Base-by-base conservation (phyloP, 192 early-diverging fungal genomes). In the Obelidium mucronatum region DNA sequence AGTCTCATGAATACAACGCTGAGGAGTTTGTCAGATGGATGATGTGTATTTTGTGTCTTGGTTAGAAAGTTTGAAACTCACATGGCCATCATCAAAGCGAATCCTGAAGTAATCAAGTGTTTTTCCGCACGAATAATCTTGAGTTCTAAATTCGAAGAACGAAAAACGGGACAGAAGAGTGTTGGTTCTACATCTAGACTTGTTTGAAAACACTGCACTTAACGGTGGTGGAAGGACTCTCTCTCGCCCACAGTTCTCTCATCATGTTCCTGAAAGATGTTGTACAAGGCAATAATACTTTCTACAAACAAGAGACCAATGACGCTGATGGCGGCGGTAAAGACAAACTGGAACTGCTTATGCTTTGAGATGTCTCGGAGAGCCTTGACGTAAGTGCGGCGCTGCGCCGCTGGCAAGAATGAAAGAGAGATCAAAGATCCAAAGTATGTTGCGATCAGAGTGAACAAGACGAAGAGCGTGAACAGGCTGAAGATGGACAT, bases 81-180 rank as follows among this genome's bases (percentile, higher is more conserved):
- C 66, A 68, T n/a, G 0, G 40, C 66, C 69, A 72, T 72, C 53
- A 72, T 42, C 30, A 72, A 28, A 17, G 69, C 36, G 69, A 72
- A 72, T 35, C 17, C 37, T 13, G 53, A 36, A 6, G 69, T 58
- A 19, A 72, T 58, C 1, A 72, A 59, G 54, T 72, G 69, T 35
- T 72, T 72, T 54, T 72, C 53, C 19, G 69, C 69, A 35, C 30
- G 51, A 24, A 58, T 8, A 8, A 58, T 36, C 54, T 58, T 72
- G 34, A 58, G 15, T 17, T 72, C 69, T 26, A 52, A 22, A 60
- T 60, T 28, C 58, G 28, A 59, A 22, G 26, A 31, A 59, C n/a
- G 6, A 59, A n/a, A 11, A 59, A 59, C 56, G 8, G n/a, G n/a
- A n/a, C n/a, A n/a, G n/a, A n/a, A n/a, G n/a, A n/a, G 11, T 22